A percentile compares a stretch with the other conserved stretches of the same genome.
These are phyloP conservation scores for Straminergon stramineum DNA, from an alignment of 225 moss, liverwort and hornwort species.

Conservation along the genomic window DNA sequence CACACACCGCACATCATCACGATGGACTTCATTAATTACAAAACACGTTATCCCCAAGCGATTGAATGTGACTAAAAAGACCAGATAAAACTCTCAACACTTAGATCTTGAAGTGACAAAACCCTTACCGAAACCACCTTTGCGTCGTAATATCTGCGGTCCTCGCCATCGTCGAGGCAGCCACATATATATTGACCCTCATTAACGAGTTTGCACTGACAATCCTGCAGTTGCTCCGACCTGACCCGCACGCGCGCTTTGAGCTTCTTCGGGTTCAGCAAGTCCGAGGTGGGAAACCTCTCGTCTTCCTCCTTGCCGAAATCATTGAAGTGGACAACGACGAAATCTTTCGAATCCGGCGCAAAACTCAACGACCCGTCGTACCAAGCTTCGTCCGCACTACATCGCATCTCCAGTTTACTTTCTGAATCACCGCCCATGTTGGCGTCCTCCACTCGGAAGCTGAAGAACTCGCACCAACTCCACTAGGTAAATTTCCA, in stretches of 20 bases:
- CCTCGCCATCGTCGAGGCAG: slow-evolving; percentile 14
- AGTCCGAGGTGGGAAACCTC: background rate
- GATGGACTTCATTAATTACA: background rate
- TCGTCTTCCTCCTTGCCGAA: slow-evolving; percentile 24
- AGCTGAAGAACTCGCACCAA: background rate
- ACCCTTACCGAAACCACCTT: slow-evolving; percentile 7
- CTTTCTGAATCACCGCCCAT: background rate
- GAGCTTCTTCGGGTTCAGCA: background rate
- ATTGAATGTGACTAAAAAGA: background rate
- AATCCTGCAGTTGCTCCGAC: slow-evolving; percentile 28
- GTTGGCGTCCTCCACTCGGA: background rate
- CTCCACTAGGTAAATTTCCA: background rate
- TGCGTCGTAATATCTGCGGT: slow-evolving; percentile 22
- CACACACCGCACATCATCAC: background rate
- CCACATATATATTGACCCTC: slow-evolving; percentile 2
- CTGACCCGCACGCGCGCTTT: slow-evolving; percentile 10
- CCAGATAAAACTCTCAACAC: background rate
- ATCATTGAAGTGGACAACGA: slow-evolving; percentile 20
- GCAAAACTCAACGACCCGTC: slow-evolving; percentile 10
- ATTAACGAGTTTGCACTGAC: background rate
- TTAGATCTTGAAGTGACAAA: background rate
- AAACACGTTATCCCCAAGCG: background rate
- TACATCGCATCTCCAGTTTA: slow-evolving; percentile 27
- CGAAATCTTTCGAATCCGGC: background rate
- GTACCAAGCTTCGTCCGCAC: slow-evolving; percentile 27